Percentiles rank a stretch among this genome's conserved stretches.
Evolutionary conservation across 352 stramenopile genomes (phyloP).

Genomic region (Globisporangium spiculum): DNA sequence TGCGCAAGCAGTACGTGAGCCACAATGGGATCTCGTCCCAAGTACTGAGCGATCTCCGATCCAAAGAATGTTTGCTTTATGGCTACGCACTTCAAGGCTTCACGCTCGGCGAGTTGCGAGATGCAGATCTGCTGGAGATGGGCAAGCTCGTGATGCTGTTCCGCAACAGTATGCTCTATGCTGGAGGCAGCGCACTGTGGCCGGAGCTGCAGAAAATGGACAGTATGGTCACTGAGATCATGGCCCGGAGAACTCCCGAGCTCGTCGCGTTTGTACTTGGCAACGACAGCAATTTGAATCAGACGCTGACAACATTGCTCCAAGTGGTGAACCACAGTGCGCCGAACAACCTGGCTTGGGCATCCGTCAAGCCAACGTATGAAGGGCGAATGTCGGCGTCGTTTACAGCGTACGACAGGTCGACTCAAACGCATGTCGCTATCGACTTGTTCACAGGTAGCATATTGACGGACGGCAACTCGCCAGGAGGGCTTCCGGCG

Average conservation of each 20-base stretch:
- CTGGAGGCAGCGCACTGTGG: not conserved
- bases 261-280: conserved; percentile 19
- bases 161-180: conserved; percentile 24
- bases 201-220: not conserved
- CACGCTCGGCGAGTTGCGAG: conserved; percentile 4
- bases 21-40: not conserved
- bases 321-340: conserved; percentile 21
- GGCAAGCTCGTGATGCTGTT: conserved; percentile 51
- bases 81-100: conserved; percentile 39
- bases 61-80: conserved; percentile 44
- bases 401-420: conserved; percentile 26
- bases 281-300: not conserved
- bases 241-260: conserved; percentile 22
- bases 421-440: conserved; percentile 25
- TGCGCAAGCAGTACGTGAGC: not conserved
- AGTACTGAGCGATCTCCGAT: conserved; percentile 24
- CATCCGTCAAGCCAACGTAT: not conserved
- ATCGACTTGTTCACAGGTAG: conserved; percentile 48
- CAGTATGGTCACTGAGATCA: conserved; percentile 25
- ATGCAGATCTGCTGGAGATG: conserved; percentile 22
- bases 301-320: conserved; percentile 24
- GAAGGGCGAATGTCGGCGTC: conserved; percentile 20
- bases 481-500: conserved; percentile 31
- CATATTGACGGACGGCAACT: conserved; percentile 36
- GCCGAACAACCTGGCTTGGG: conserved; percentile 32